phyloP scores from a whole-genome alignment of 164 flowering plant species.

The Hamamelis virginiana region DNA sequence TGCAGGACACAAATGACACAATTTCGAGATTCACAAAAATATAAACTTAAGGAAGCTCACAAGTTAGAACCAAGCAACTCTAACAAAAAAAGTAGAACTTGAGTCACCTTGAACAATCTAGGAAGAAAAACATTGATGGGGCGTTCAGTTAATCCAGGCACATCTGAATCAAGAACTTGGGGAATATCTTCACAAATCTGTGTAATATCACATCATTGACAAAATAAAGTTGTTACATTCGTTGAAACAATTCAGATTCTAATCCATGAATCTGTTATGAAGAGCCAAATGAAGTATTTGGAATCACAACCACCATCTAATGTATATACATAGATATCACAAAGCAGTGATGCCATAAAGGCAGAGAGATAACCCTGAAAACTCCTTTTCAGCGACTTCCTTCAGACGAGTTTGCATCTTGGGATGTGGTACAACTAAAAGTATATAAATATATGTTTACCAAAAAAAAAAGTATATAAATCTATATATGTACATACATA shows the following conservation, averaged over 20 bases:
- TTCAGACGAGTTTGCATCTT: too few relatives aligned
- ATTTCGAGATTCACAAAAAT: constrained; percentile 4
- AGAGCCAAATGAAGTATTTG: not conserved
- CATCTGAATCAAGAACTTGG: constrained; percentile 88
- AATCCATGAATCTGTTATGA: not conserved
- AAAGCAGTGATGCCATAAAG: not conserved
- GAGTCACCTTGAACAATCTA: constrained; percentile 70
- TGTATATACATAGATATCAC: not conserved
- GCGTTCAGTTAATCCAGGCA: constrained; percentile 80
- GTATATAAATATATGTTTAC: too few relatives aligned
- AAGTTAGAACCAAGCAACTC: not conserved
- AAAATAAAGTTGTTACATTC: not conserved
- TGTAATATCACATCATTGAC: constrained; percentile 9
- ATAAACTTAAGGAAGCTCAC: not conserved
- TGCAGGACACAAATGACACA: not conserved
- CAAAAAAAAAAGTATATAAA: too few relatives aligned
- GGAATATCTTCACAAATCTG: constrained; percentile 99
- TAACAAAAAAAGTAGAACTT: constrained; percentile 3
- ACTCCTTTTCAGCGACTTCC: too few relatives aligned
- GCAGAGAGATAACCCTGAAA: too few relatives aligned
- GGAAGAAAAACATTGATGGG: constrained; percentile 91
- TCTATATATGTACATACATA: too few relatives aligned
- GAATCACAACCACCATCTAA: not conserved
- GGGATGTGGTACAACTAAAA: too few relatives aligned
- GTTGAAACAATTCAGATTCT: not conserved